Evolutionary conservation across 2,329 filamentous ascomycete species (phyloP).

Genomic region (Claviceps cyperi): DNA sequence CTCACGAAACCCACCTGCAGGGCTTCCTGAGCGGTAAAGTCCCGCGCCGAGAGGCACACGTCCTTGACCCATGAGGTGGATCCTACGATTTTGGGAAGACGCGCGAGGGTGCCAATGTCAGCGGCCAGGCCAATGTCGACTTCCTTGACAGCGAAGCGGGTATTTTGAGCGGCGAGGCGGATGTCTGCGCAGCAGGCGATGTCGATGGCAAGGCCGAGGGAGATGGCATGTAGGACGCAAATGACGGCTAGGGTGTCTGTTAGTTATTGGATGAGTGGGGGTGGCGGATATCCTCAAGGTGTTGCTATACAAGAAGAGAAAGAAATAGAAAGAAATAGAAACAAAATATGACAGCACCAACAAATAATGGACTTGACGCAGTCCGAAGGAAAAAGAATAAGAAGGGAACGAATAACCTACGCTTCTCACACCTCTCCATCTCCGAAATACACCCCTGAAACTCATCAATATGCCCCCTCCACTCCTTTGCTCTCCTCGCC

Average conservation of each 20-base stretch:
- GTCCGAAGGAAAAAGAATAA: background rate
- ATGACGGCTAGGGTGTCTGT: slow-evolving; percentile 49
- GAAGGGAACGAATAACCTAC: slow-evolving; percentile 20
- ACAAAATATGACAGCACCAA: background rate
- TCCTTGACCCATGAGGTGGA: slow-evolving; percentile 68
- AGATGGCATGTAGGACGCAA: slow-evolving; percentile 63
- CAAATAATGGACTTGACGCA: too few species aligned
- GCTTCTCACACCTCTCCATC: slow-evolving; percentile 81
- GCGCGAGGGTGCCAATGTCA: slow-evolving; percentile 61
- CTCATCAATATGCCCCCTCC: slow-evolving; percentile 57
- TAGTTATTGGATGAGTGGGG: background rate
- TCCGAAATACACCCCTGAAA: slow-evolving; percentile 69
- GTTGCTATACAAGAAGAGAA: background rate
- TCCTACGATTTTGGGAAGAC: slow-evolving; percentile 60
- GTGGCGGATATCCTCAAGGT: too few species aligned
- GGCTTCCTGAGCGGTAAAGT: slow-evolving; percentile 57
- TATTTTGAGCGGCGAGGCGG: slow-evolving; percentile 45
- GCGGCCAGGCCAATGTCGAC: slow-evolving; percentile 71
- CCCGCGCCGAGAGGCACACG: slow-evolving; percentile 54
- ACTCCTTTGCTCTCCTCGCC: slow-evolving; percentile 45
- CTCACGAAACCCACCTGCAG: slow-evolving; percentile 56
- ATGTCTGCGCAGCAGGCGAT: slow-evolving; percentile 57
- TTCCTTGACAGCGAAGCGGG: slow-evolving; percentile 60
- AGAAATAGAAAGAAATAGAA: background rate
- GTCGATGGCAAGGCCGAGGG: slow-evolving; percentile 67